Percentiles rank a stretch among this genome's conserved stretches.
These are phyloP conservation scores for Nannizzia gypsea DNA, from an alignment of 2,329 filamentous ascomycete genomes.

Conservation along the genomic window DNA sequence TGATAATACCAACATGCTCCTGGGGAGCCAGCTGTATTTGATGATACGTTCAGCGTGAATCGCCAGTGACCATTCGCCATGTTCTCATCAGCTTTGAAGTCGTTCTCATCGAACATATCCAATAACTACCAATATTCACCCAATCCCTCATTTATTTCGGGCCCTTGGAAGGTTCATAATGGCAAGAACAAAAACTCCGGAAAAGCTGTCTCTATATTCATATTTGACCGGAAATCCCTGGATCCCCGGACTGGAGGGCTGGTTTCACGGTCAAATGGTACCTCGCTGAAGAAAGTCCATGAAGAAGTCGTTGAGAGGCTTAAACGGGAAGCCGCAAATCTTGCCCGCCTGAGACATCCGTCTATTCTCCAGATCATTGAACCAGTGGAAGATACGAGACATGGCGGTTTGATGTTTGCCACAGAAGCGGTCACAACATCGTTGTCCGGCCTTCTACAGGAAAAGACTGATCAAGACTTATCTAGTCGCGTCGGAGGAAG, in stretches of 20 bases:
- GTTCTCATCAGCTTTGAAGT: slow-evolving; percentile 90
- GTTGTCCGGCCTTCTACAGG: slow-evolving; percentile 65
- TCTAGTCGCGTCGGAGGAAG: slow-evolving; percentile 56
- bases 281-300: slow-evolving; percentile 63
- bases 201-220: slow-evolving; percentile 79
- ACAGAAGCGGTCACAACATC: slow-evolving; percentile 86
- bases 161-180: slow-evolving; percentile 96
- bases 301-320: slow-evolving; percentile 86
- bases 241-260: slow-evolving; percentile 56
- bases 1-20: background rate
- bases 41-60: background rate
- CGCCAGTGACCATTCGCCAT: slow-evolving; percentile 42
- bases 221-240: slow-evolving; percentile 82
- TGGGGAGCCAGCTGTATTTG: background rate
- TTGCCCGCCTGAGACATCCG: slow-evolving; percentile 80
- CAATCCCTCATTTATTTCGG: slow-evolving; percentile 64
- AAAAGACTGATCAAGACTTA: slow-evolving; percentile 80
- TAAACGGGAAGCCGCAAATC: slow-evolving; percentile 79
- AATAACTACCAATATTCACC: slow-evolving; percentile 78
- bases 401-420: slow-evolving; percentile 86
- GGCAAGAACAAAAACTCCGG: slow-evolving; percentile 93
- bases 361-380: slow-evolving; percentile 87
- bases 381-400: slow-evolving; percentile 86
- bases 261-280: slow-evolving; percentile 48
- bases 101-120: slow-evolving; percentile 84